Evolutionary conservation across 768 basidiomycete genomes (phyloP).

Genomic region (Amanita pallidorosea): DNA sequence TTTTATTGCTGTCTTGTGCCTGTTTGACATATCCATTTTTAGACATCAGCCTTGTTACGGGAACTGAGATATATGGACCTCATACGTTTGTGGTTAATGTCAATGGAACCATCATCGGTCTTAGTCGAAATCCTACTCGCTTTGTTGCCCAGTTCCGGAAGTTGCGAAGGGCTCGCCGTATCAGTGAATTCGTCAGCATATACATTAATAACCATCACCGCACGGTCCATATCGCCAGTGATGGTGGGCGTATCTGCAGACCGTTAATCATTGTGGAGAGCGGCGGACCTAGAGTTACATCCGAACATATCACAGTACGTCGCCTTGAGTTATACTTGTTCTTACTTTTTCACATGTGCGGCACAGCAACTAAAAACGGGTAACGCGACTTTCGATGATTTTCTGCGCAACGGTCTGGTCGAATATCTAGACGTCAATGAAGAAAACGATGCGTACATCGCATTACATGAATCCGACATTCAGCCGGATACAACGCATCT

Average conservation of each 20-base stretch:
- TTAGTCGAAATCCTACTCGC: constrained; percentile 74
- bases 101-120: constrained; percentile 91
- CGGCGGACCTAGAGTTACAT: constrained; percentile 61
- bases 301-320: constrained; percentile 70
- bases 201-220: constrained; percentile 95
- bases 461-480: constrained; percentile 86
- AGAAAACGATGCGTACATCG: constrained; percentile 96
- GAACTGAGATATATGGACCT: constrained; percentile 91
- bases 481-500: constrained; percentile 80
- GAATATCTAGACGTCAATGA: constrained; percentile 99
- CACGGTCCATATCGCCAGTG: constrained; percentile 91
- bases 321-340: neutral
- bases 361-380: constrained; percentile 71
- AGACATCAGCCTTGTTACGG: constrained; percentile 90
- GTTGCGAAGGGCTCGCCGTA: constrained; percentile 80
- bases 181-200: constrained; percentile 94
- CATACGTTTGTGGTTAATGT: constrained; percentile 93
- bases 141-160: constrained; percentile 90
- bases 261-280: constrained; percentile 95
- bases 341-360: neutral
- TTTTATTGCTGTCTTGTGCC: neutral
- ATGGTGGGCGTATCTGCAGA: constrained; percentile 95
- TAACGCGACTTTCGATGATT: constrained; percentile 82
- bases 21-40: constrained; percentile 9
- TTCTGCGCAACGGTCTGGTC: constrained; percentile 82